Conservation (phyloP, 2,329 filamentous ascomycete species). For the Exophiala sp. region DNA sequence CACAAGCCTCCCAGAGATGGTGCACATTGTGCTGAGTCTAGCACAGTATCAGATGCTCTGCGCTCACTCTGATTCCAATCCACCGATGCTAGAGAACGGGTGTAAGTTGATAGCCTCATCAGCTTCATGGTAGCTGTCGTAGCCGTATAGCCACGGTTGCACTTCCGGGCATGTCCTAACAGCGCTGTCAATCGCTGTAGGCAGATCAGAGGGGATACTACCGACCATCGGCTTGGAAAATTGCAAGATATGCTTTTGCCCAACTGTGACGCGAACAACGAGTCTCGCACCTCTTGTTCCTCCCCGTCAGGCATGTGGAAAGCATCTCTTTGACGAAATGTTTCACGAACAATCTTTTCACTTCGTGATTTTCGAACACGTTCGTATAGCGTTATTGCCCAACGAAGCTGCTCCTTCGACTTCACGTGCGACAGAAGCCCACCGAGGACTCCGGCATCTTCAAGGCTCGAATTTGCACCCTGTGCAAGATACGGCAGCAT, state of each 20-base stretch:
- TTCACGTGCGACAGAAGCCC: neutral
- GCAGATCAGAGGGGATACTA: neutral
- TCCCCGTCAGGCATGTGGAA: slow-evolving; percentile 20
- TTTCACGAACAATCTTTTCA: slow-evolving; percentile 21
- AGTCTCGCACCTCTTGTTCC: slow-evolving; percentile 5
- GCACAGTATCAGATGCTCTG: too few species aligned
- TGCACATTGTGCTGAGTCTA: too few species aligned
- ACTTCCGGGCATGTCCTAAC: slow-evolving; percentile 56
- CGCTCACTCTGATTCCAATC: too few species aligned
- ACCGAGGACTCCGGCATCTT: slow-evolving; percentile 53
- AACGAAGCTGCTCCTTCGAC: neutral
- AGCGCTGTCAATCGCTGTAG: neutral
- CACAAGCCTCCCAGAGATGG: too few species aligned
- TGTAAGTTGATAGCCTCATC: slow-evolving; percentile 36
- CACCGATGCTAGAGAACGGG: neutral
- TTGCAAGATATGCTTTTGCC: slow-evolving; percentile 45
- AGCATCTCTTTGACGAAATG: slow-evolving; percentile 20
- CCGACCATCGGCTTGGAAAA: slow-evolving; percentile 60
- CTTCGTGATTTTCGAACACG: slow-evolving; percentile 24
- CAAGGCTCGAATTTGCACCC: slow-evolving; percentile 65
- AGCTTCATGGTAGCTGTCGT: slow-evolving; percentile 58
- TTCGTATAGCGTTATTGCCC: slow-evolving; percentile 33
- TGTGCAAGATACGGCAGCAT: slow-evolving; percentile 66
- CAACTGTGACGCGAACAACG: slow-evolving; percentile 55
- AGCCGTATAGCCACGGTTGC: slow-evolving; percentile 63